Evolutionary conservation across 1,139 yeast genomes (phyloP), one percentile per base, ranked within the genome.

Genomic region (Torulaspora pretoriensis): DNA sequence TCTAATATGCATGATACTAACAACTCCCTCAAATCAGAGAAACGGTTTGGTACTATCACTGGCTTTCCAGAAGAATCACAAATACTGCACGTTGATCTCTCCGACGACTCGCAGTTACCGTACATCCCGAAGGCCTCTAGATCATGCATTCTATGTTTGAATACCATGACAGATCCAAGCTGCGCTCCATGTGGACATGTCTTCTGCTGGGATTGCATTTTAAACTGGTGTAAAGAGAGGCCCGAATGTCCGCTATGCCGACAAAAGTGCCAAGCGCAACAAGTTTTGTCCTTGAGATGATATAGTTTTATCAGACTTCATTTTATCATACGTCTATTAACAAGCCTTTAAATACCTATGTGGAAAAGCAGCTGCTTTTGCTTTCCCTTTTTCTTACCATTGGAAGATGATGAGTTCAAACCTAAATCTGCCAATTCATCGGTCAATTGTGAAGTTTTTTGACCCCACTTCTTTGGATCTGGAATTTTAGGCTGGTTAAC

Each of bases 161-260:
- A 86, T 5, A 72, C 76, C 13, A 86, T 92, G 95, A 72, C 70
- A 2, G 78, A 85, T 51, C 97, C 98, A 1, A 73, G 95, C 1
- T 80, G 89, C 47, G 89, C 95, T 0, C 77, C 82, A 8, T 92
- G 98, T 67, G 98, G 98, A 0, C 98, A 92, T 63, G 51, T 87
- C 13, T 90, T 86, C 63, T 92, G 98, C 66, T 92, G 97, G 97
- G 74, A 73, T 5, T 92, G 98, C 62, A 80, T 88, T 6, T 75
- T 81, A 5, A 95, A 86, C 55, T 92, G 97, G 97, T 78, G 89
- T 45, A 71, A 88, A 51, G 96, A 89, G 49, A 78, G 79, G 55
- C 83, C 90, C 0, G 97, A 89, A 59, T 92, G 98, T 62, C 97
- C 98, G 0, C 70, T 92, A 29, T 92, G 98, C 59, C 68, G 98